These are phyloP conservation scores for Verticillium albo-atrum DNA, from an alignment of 2,329 filamentous ascomycete genomes.

Conservation along the genomic window DNA sequence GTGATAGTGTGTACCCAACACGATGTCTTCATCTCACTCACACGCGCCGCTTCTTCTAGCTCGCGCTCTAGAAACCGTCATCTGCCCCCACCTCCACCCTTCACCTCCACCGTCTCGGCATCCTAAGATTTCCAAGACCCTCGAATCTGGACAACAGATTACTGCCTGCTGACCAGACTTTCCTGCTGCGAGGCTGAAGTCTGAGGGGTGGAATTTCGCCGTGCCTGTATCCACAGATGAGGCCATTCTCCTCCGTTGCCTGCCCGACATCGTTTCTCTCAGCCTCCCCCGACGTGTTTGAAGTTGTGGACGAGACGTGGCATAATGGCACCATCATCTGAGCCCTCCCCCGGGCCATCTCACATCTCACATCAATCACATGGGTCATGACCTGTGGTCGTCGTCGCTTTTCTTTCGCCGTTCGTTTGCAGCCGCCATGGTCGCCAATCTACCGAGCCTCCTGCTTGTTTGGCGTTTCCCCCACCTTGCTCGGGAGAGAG, in stretches of 20 bases:
- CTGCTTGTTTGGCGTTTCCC: neutral
- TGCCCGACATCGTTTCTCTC: neutral
- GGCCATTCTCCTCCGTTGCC: neutral
- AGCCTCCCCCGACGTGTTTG: neutral
- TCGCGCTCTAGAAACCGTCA: neutral
- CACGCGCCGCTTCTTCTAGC: neutral
- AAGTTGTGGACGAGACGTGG: neutral
- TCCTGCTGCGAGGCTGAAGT: neutral
- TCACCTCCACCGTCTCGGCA: neutral
- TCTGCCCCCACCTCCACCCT: neutral
- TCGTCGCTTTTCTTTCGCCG: neutral
- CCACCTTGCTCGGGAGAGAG: neutral
- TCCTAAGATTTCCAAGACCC: neutral
- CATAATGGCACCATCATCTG: neutral
- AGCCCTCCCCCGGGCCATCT: neutral
- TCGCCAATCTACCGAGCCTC: neutral
- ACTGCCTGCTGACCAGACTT: neutral
- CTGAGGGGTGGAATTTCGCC: neutral
- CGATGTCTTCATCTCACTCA: neutral
- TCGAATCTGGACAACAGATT: neutral
- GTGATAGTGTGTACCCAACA: neutral
- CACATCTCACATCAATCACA: neutral
- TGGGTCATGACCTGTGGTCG: neutral
- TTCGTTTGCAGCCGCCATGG: neutral
- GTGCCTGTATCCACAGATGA: neutral